Base-by-base conservation (phyloP, 768 basidiomycete genomes). In the Russula ochroleuca region DNA sequence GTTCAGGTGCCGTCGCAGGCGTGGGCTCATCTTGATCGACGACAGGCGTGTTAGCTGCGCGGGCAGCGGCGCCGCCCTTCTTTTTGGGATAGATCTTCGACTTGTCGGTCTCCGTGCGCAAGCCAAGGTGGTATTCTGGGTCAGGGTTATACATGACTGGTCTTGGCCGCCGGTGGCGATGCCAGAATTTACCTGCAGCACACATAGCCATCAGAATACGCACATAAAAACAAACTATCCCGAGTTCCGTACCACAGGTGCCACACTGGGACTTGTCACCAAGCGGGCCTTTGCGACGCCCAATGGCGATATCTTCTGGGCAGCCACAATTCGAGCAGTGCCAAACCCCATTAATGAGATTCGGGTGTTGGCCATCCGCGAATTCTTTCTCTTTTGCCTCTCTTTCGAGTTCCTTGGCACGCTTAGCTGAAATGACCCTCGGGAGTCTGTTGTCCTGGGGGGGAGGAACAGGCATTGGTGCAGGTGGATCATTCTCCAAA, bases 301-400 rank as follows among this genome's bases (percentile, higher is more conserved):
- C 94, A 48, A 93, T 78, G 3, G 92, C 91, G 62, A 96, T 86
- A 69, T 77, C 84, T 71, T 92, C 93, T 0, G 94, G 94, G 72
- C 90, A 90, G 6, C 94, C 94, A 69, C 92, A 97, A 71, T 94
- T 96, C 21, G 92, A 93, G 72, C 94, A 98, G 75, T 94, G 92
- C 94, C 94, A 97, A 5, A 90, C 80, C 1, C 91, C 92, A 68
- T 94, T 78, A 71, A 94, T 88, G 69, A 83, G 79, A 72, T 92
- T 90, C 43, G 86, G 80, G 70, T 90, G 90, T 71, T 91, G 89
- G 9, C 90, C 88, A 69, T 92, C 87, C 45, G 85, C 86, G 71
- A 86, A 90, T 73, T 90, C 90, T 71, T 80, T 86, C 73, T 90
- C 88, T 73, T 92, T 92, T 23, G 91, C 90, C 70, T 91, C 89